Evolutionary conservation across 306 rosid species (phyloP), one percentile per base, ranked within the genome.

Genomic region (Cicer bijugum): DNA sequence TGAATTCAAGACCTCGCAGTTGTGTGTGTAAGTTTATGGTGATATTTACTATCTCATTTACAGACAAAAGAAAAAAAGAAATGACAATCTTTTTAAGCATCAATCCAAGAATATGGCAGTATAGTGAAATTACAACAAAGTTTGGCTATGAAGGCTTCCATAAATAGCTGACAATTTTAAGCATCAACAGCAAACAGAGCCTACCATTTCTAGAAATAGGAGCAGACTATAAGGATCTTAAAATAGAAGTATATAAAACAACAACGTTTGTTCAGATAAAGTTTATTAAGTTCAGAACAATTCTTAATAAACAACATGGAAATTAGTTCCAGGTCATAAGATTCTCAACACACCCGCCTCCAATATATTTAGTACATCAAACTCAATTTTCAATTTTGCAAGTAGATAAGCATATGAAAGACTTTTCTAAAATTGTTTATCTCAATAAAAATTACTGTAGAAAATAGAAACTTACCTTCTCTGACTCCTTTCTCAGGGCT

Each of bases 401-500:
- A 44, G 38, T 20, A 50, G 16, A 75, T n/a, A 65, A 71, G 67
- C 9, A 56, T 2, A 0, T 14, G 46, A 15, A 53, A 81, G 17
- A 35, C 23, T 74, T 11, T 7, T 6, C 62, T 63, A 44, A 61
- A 61, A 15, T 20, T 8, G n/a, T 37, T 65, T 35, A 64, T 53
- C 67, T 60, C 12, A 1, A 33, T 43, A 48, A 74, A 11, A 58
- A 38, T 39, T 67, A 51, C 15, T 39, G 23, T 47, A 3, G 50
- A 39, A 81, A 28, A 39, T 7, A 20, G 65, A 28, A 51, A 71
- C 7, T 47, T 91, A 91, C 98, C 97, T 84, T 83, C 70, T 87
- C 90, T 40, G 87, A 86, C 66, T 83, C 89, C 35, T 76, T 84
- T 83, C 84, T 68, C 17, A 94, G 89, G 58, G 89, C 82, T 35